Base-by-base conservation (phyloP, 768 basidiomycete genomes). In the Hemileccinum impolitum region DNA sequence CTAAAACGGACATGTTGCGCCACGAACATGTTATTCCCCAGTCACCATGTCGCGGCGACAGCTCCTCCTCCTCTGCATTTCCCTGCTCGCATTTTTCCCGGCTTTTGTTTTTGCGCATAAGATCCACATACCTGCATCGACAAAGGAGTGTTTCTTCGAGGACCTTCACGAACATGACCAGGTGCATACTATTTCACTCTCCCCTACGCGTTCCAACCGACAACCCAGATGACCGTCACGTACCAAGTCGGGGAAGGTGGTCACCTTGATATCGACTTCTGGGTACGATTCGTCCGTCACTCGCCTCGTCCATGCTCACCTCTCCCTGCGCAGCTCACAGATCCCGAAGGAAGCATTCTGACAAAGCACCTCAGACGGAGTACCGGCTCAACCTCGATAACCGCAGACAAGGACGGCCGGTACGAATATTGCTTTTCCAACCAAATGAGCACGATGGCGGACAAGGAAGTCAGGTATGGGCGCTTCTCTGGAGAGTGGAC, bases 201-300 rank as follows among this genome's bases (percentile, higher is more conserved):
- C 1, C n/a, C n/a, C 12, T 37, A 11, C 51, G 8, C 23, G 40
- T 40, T 37, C 34, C 39, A 17, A 52, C 21, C 15, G 42, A 28
- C 30, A 17, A 28, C 12, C 30, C 60, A 97, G 94, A 98, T 99
- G 96, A 95, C 95, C 21, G 90, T 99, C 43, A 96, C 95, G 34
- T 99, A 98, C 66, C 96, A 99, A 77, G 96, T 98, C 7, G 94
- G 92, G 45, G 93, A 91, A 38, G 96, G 96, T 21, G 95, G 96
- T 1, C 90, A 97, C 65, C 71, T 98, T 43, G 96, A 99, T 70
- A 91, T 99, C 51, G 95, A 99, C 70, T 98, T 98, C 65, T 95
- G 87, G 88, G 94, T 95, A 55, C 5, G 61, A 70, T 63, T 23
- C 39, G 9, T 46, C 17, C 2, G 13, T 13, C 28, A 25, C 25